Evolutionary conservation across 768 basidiomycete genomes (phyloP), one percentile per base, ranked within the genome.

Genomic region (Glaciozyma martinii): DNA sequence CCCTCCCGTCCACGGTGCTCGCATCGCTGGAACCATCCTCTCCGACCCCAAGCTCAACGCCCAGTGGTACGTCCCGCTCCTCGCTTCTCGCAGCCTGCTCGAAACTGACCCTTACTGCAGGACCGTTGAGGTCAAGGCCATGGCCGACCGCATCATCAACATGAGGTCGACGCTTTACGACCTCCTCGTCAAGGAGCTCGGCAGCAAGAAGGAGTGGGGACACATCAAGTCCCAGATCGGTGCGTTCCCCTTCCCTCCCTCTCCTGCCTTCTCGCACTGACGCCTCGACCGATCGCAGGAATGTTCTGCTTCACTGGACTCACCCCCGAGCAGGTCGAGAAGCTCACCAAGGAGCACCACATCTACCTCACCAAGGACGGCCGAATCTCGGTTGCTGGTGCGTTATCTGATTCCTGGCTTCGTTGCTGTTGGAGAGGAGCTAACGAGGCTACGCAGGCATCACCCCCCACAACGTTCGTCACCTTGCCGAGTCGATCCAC

Each of bases 161-260:
- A 97, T 97, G 93, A 84, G 95, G 49, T 79, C 83, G 67, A 82
- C 88, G 78, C 80, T 99, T 71, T 81, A 84, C 80, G 78, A 82
- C 61, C 75, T 88, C 72, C 76, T 95, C 75, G 87, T 83, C 25
- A 81, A 89, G 68, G 85, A 87, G 76, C 77, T 90, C 69, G 82
- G 87, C 74, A 93, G 90, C 58, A 92, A 92, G 5, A 90, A 92
- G 9, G 85, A 84, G 74, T 99, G 95, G 95, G 84, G 86, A n/a
- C 94, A 98, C 78, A 94, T 99, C 73, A 80, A 87, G 72, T 83
- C 84, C 59, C 95, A 98, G 81, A 98, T 98, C 77, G 93, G 95
- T 93, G 82, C 67, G 58, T 65, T 23, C 74, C 71, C 70, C 68
- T 58, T 59, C 12, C 8, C 60, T 43, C 18, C n/a, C 46, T 25